These are phyloP conservation scores for Acrasis kona DNA, from an alignment of 78 protist genomes.

Conservation along the genomic window DNA sequence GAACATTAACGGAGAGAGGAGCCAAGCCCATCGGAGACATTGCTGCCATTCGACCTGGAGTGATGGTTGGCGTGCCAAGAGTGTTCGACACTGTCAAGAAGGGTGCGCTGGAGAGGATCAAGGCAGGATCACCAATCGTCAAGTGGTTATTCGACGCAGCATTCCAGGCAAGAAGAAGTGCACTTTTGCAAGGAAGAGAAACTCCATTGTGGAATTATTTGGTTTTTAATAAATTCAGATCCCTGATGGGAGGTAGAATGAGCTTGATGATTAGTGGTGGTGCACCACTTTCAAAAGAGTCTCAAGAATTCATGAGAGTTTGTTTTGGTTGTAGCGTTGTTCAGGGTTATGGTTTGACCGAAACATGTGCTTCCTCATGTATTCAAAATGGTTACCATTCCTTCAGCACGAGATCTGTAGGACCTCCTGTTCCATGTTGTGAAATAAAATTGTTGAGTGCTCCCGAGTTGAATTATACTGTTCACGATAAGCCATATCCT, in stretches of 20 bases:
- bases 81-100: slow-evolving; percentile 65
- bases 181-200: not conserved
- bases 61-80: slow-evolving; percentile 86
- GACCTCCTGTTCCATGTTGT: slow-evolving; percentile 29
- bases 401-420: not conserved
- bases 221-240: slow-evolving; percentile 44
- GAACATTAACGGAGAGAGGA: slow-evolving; percentile 22
- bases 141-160: slow-evolving; percentile 13
- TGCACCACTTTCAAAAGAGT: slow-evolving; percentile 72
- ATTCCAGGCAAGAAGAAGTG: slow-evolving; percentile 2
- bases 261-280: slow-evolving; percentile 68
- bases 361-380: slow-evolving; percentile 42
- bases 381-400: slow-evolving; percentile 1
- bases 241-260: slow-evolving; percentile 78
- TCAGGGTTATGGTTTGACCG: slow-evolving; percentile 93
- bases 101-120: slow-evolving; percentile 38
- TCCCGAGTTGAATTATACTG: slow-evolving; percentile 70
- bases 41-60: slow-evolving; percentile 66
- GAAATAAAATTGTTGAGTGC: slow-evolving; percentile 69
- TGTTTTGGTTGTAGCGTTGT: slow-evolving; percentile 25
- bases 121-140: not conserved
- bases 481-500: not conserved
- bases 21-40: slow-evolving; percentile 54
- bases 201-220: slow-evolving; percentile 58
- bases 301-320: slow-evolving; percentile 30